A percentile compares a stretch with the other conserved stretches of the same genome.
phyloP scores from a whole-genome alignment of 2,329 filamentous ascomycete species.

The Colletotrichum somersetense region DNA sequence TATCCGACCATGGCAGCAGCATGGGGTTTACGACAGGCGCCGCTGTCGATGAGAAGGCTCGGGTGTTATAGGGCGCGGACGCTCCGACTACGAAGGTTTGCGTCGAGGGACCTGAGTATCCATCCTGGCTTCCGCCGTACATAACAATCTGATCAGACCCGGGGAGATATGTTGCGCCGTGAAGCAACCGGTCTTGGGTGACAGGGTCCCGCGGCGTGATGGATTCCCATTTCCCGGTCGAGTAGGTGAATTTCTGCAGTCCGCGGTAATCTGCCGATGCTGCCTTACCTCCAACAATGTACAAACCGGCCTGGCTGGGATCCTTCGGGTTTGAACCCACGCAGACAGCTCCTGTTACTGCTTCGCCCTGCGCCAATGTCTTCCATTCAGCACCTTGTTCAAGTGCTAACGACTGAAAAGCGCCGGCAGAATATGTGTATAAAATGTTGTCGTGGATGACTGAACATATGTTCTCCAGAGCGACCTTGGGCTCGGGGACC shows the following conservation, averaged over 20 bases:
- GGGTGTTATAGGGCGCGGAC: slow-evolving; percentile 72
- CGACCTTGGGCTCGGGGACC: slow-evolving; percentile 76
- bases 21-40: slow-evolving; percentile 77
- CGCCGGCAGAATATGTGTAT: slow-evolving; percentile 82
- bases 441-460: slow-evolving; percentile 84
- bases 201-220: slow-evolving; percentile 61
- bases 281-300: slow-evolving; percentile 81
- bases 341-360: slow-evolving; percentile 82
- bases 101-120: slow-evolving; percentile 68
- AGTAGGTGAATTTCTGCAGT: slow-evolving; percentile 75
- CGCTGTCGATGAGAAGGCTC: slow-evolving; percentile 69
- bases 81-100: slow-evolving; percentile 82
- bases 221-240: slow-evolving; percentile 66
- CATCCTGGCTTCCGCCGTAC: slow-evolving; percentile 81
- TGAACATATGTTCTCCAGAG: slow-evolving; percentile 84
- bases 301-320: slow-evolving; percentile 73
- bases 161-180: slow-evolving; percentile 81
- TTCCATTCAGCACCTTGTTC: slow-evolving; percentile 79
- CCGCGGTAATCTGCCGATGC: slow-evolving; percentile 72
- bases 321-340: slow-evolving; percentile 76
- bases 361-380: slow-evolving; percentile 71
- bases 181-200: slow-evolving; percentile 77
- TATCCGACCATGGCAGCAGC: slow-evolving; percentile 79
- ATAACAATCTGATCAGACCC: slow-evolving; percentile 79
- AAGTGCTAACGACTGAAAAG: slow-evolving; percentile 81